phyloP scores from a whole-genome alignment of 805 yeast species.

The Metschnikowia orientalis region DNA sequence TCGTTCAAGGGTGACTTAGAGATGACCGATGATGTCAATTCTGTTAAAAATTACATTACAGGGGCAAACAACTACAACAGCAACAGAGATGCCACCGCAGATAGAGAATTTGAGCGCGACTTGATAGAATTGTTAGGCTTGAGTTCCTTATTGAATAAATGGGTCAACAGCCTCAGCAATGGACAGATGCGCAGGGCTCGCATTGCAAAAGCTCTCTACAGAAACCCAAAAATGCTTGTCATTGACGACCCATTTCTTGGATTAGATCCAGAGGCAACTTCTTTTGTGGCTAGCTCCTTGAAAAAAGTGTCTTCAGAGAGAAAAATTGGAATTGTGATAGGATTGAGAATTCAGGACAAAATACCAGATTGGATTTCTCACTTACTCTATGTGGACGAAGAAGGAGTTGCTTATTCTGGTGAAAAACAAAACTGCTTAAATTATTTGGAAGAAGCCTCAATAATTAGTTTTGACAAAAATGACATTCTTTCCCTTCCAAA shows the following conservation, averaged over 20 bases:
- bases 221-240: slow-evolving; percentile 59
- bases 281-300: slow-evolving; percentile 54
- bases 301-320: slow-evolving; percentile 26
- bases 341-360: slow-evolving; percentile 70
- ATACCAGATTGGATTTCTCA: slow-evolving; percentile 80
- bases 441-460: background rate
- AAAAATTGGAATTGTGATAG: slow-evolving; percentile 60
- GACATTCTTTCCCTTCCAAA: too few relatives aligned
- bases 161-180: slow-evolving; percentile 85
- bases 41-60: slow-evolving; percentile 50
- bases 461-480: too few relatives aligned
- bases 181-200: slow-evolving; percentile 93
- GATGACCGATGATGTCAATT: slow-evolving; percentile 59
- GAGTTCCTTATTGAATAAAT: slow-evolving; percentile 55
- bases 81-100: slow-evolving; percentile 26
- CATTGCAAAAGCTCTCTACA: slow-evolving; percentile 67
- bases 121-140: slow-evolving; percentile 52
- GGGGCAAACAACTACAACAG: slow-evolving; percentile 50
- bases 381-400: slow-evolving; percentile 55
- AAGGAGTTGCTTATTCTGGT: slow-evolving; percentile 51
- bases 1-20: slow-evolving; percentile 59
- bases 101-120: slow-evolving; percentile 33
- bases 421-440: slow-evolving; percentile 23
- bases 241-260: slow-evolving; percentile 94
- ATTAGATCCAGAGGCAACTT: slow-evolving; percentile 70